phyloP scores from a whole-genome alignment of 2,329 filamentous ascomycete genomes.

The Chalaropsis ovoidea region DNA sequence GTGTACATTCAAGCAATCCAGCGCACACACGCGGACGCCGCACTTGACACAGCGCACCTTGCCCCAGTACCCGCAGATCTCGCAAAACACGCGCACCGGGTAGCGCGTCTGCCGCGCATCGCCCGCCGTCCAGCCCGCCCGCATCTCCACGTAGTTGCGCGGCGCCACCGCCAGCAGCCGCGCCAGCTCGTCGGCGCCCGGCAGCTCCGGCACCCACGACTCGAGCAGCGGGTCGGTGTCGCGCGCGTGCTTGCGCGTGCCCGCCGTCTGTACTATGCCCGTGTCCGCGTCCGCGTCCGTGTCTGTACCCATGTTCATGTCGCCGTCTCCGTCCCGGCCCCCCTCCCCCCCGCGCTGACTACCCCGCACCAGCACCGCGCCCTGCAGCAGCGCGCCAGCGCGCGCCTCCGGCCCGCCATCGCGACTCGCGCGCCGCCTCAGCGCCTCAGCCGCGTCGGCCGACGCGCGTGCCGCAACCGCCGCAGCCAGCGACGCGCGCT shows the following conservation, averaged over 20 bases:
- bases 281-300: neutral
- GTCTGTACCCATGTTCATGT: neutral
- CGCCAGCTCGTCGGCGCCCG: conserved; percentile 52
- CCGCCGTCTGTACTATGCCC: neutral
- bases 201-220: conserved; percentile 48
- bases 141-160: conserved; percentile 56
- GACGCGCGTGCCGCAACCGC: conserved; percentile 30
- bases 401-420: neutral
- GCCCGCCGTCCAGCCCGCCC: conserved; percentile 37
- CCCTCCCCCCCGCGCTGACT: neutral
- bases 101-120: conserved; percentile 35
- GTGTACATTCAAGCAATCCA: conserved; percentile 64
- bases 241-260: conserved; percentile 34
- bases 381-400: neutral
- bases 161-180: conserved; percentile 54
- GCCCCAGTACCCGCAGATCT: conserved; percentile 75
- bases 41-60: conserved; percentile 66
- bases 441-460: neutral
- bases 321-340: neutral
- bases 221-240: conserved; percentile 50
- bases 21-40: conserved; percentile 64
- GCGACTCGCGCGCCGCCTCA: neutral
- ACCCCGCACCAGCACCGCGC: neutral
- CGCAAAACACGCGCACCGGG: conserved; percentile 59
- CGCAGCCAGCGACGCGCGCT: conserved; percentile 31